Base-by-base conservation (phyloP, 2,329 filamentous ascomycete genomes). In the Leptosphaerulina australis region DNA sequence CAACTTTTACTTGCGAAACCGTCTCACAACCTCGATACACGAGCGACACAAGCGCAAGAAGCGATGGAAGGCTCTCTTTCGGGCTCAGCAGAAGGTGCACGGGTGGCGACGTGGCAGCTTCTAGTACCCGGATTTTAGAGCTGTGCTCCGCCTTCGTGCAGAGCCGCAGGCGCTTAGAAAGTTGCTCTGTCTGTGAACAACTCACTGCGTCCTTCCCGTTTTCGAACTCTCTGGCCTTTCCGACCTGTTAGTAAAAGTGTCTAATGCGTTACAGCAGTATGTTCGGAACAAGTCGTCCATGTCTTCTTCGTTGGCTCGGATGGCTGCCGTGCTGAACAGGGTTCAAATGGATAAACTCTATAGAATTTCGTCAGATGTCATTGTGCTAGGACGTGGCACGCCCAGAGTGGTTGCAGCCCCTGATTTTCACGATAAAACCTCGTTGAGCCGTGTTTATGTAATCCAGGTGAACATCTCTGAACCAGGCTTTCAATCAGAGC, bases 361-460 rank as follows among this genome's bases (percentile, higher is more conserved):
- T 21, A 20, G 29, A 21, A 18, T 31, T n/a, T 38, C 48, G 9
- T 37, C n/a, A 2, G 31, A 34, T 5, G 46, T 45, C 15, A 28
- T 50, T 4, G 53, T 36, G 6, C 24, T 28, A 5, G 50, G 38
- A 26, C 37, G 39, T 28, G 28, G 28, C n/a, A 39, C 51, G 5
- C 44, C 48, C 8, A 55, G 44, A 37, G 44, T 47, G 11, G 45
- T 24, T 14, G 15, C 20, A 21, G 33, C 3, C 15, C 10, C 44
- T 8, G 26, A 37, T 12, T 11, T 18, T 5, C 17, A 30, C 3
- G 36, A 47, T 11, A 24, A 22, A 9, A 57, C 5, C 33, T 28
- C 5, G 48, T 63, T 40, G 65, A 65, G 14, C 58, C 53, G 0
- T 70, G 68, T 66, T 40, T 70, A 4, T 70, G 68, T 48, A 51